Evolutionary conservation across 805 yeast genomes (phyloP).

Genomic region (Ogataea nakhonphanomensis): DNA sequence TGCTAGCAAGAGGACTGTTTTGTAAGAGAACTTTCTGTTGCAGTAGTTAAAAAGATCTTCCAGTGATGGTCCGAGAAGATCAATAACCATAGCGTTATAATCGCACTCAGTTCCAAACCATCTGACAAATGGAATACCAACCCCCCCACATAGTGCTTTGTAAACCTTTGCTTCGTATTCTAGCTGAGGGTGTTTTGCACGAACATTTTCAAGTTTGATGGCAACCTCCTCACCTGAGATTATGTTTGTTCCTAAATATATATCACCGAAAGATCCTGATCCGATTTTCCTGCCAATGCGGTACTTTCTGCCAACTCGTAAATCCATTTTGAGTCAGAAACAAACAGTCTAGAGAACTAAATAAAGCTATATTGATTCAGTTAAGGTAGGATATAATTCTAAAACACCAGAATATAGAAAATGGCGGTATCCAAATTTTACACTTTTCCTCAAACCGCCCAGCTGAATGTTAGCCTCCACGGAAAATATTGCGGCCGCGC

Average conservation of each 20-base stretch:
- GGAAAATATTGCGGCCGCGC: constrained; percentile 1
- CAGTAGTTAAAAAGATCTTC: constrained; percentile 97
- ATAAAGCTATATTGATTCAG: constrained; percentile 2
- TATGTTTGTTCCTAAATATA: constrained; percentile 87
- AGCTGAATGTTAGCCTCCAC: constrained; percentile 1
- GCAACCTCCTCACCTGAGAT: constrained; percentile 98
- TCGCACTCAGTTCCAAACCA: constrained; percentile 98
- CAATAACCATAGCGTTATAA: constrained; percentile 95
- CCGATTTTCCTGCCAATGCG: constrained; percentile 95
- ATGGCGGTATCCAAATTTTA: constrained; percentile 17
- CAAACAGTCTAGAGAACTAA: constrained; percentile 5
- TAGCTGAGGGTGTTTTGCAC: constrained; percentile 94
- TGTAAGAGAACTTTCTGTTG: constrained; percentile 86
- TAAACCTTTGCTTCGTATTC: constrained; percentile 97
- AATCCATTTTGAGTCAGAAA: constrained; percentile 42
- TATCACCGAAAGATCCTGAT: constrained; percentile 96
- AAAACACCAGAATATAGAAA: constrained; percentile 14
- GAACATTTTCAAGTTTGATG: constrained; percentile 83
- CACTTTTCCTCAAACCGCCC: constrained; percentile 12
- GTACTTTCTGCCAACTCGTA: constrained; percentile 90
- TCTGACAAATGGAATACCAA: constrained; percentile 94
- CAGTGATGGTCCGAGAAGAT: constrained; percentile 88
- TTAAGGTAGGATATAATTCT: constrained; percentile 1
- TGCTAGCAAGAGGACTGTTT: constrained; percentile 88
- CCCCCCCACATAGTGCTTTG: constrained; percentile 91